These are phyloP conservation scores for Corchorus olitorius DNA, from an alignment of 345 rosid genomes.

Conservation along the genomic window DNA sequence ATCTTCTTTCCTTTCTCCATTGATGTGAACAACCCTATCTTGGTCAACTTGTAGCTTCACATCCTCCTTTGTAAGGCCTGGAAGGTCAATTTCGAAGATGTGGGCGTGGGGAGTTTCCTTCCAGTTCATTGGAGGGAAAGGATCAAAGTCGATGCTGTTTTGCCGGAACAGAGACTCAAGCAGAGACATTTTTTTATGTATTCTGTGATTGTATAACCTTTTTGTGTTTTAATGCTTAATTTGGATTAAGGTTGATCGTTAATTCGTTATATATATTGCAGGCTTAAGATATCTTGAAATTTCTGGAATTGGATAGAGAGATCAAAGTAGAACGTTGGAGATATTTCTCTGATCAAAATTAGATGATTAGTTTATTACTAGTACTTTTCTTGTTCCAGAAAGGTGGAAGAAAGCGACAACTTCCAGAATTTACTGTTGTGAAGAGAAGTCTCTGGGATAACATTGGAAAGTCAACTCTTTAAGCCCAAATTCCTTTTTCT, in stretches of 20 bases:
- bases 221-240: neutral
- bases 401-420: no score
- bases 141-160: neutral
- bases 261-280: neutral
- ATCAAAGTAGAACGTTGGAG: neutral
- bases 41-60: constrained; percentile 39
- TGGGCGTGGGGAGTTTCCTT: constrained; percentile 44
- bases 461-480: no score
- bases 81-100: constrained; percentile 38
- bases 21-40: constrained; percentile 25
- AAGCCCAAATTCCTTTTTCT: no score
- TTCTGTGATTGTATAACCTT: neutral
- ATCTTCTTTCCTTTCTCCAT: constrained; percentile 30
- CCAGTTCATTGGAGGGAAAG: constrained; percentile 42
- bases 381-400: no score
- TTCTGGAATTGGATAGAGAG: constrained; percentile 1
- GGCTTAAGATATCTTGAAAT: neutral
- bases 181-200: neutral
- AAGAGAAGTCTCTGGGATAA: no score
- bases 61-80: constrained; percentile 43
- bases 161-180: neutral
- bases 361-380: neutral
- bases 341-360: neutral
- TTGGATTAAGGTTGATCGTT: neutral
- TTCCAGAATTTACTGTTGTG: no score